Percentiles rank a stretch among this genome's conserved stretches.
Evolutionary conservation across 1,284 basidiomycete genomes (phyloP).

Genomic region (Pyrrhoderma lamaoense): DNA sequence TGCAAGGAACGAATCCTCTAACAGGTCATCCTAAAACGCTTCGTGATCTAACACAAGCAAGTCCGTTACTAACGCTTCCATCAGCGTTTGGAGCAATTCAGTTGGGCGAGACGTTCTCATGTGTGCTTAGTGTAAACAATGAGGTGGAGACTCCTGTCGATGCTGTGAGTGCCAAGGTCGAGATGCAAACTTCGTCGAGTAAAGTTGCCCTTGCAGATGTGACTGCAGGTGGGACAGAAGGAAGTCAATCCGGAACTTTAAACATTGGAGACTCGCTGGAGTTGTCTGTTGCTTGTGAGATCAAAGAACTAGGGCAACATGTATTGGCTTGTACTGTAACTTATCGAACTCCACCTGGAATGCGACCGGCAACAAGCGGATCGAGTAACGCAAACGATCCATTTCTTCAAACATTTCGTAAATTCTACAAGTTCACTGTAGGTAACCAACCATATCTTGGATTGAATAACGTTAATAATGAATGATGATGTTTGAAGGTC

Average conservation of each 20-base stretch:
- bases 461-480: constrained; percentile 1
- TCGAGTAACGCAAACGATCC: constrained; percentile 49
- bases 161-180: constrained; percentile 52
- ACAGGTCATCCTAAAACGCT: constrained; percentile 71
- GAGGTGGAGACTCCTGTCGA: constrained; percentile 56
- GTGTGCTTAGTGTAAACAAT: constrained; percentile 73
- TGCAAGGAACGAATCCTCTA: constrained; percentile 63
- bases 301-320: constrained; percentile 79
- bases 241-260: constrained; percentile 42
- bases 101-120: constrained; percentile 74
- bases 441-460: constrained; percentile 27
- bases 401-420: constrained; percentile 63
- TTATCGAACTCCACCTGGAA: constrained; percentile 55
- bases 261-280: constrained; percentile 53
- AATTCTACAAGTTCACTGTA: constrained; percentile 86
- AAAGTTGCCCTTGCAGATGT: constrained; percentile 58
- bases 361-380: constrained; percentile 38
- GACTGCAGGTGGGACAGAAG: neutral
- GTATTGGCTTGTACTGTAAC: constrained; percentile 70
- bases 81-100: constrained; percentile 74
- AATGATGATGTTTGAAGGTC: constrained; percentile 41
- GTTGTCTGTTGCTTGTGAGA: constrained; percentile 64
- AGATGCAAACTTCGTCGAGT: constrained; percentile 69
- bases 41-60: constrained; percentile 64
- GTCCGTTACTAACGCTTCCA: constrained; percentile 67